Percentiles rank a stretch among this genome's conserved stretches.
Conservation (phyloP, 2,329 filamentous ascomycete genomes). For the Cadophora sp. region DNA sequence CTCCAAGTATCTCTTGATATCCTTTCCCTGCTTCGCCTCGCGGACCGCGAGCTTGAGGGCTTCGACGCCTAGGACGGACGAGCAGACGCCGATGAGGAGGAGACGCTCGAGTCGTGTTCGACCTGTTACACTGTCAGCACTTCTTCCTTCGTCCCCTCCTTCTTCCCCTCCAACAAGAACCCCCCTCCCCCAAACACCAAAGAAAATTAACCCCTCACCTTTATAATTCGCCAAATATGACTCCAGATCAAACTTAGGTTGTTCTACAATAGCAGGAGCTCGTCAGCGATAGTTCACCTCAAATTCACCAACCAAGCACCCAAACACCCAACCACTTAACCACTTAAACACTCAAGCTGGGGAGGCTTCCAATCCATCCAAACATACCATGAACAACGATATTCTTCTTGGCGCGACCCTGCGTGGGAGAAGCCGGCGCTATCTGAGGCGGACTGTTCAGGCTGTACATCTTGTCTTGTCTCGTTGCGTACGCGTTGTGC, state of each 20-base stretch:
- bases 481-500: no score
- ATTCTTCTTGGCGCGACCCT: conserved; percentile 34
- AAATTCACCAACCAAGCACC: no score
- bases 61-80: conserved; percentile 76
- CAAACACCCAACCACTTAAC: no score
- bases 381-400: conserved; percentile 36
- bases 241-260: conserved; percentile 90
- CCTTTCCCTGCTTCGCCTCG: conserved; percentile 78
- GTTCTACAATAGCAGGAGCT: conserved; percentile 30
- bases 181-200: not conserved
- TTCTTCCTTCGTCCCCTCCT: no score
- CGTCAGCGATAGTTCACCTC: no score
- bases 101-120: conserved; percentile 83
- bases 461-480: conserved; percentile 9
- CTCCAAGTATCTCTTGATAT: conserved; percentile 74
- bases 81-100: conserved; percentile 80
- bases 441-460: conserved; percentile 32
- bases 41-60: conserved; percentile 78
- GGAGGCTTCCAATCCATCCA: not conserved
- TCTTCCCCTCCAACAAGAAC: no score
- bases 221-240: conserved; percentile 89
- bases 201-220: conserved; percentile 58
- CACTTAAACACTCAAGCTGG: no score
- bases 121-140: conserved; percentile 57
- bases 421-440: conserved; percentile 33